Base-by-base conservation (phyloP, 768 basidiomycete species). In the Melanogaster broomeanus region DNA sequence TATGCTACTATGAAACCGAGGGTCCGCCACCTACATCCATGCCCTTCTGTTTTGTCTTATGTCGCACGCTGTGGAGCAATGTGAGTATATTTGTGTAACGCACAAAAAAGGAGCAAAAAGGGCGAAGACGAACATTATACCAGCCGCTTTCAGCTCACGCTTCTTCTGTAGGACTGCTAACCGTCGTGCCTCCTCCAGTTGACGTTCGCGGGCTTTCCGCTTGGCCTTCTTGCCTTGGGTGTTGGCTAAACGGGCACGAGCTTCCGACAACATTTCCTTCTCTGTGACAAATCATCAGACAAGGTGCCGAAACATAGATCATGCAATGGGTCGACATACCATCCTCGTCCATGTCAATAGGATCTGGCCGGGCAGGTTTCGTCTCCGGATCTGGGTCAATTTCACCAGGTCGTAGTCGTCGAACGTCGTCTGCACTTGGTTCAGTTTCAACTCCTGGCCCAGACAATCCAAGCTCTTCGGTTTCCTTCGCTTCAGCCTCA, bases 261-360 rank as follows among this genome's bases (percentile, higher is more conserved):
- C 97, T 70, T 99, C 97, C 1, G 97, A 98, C 62, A 99, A 74
- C 97, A 99, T 98, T 70, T 98, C 97, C 85, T 98, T 98, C 72
- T 98, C 94, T 93, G 61, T 24, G 57, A 42, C 18, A 33, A 54
- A 51, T 7, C 21, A 42, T 56, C 35, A 61, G 25, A 41, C 25
- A 49, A 4, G 12, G 10, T 5, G 15, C 12, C 15, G 37, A 1
- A 24, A 22, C 13, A 33, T 18, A 21, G 12, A 3, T n/a, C 41
- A 34, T 3, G 16, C 21, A 6, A 21, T 21, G 9, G n/a, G 11
- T 15, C 1, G 31, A 73, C 81, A 51, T 57, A 88, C 92, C 95
- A 65, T 98, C 97, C 73, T 99, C 97, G 66, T 99, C 97, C 97
- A 99, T 99, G 73, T 99, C 97, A 60, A 98, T 98, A 6, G 97